These are phyloP conservation scores for Rhynchosporium secalis DNA, from an alignment of 2,329 filamentous ascomycete genomes.

Conservation along the genomic window DNA sequence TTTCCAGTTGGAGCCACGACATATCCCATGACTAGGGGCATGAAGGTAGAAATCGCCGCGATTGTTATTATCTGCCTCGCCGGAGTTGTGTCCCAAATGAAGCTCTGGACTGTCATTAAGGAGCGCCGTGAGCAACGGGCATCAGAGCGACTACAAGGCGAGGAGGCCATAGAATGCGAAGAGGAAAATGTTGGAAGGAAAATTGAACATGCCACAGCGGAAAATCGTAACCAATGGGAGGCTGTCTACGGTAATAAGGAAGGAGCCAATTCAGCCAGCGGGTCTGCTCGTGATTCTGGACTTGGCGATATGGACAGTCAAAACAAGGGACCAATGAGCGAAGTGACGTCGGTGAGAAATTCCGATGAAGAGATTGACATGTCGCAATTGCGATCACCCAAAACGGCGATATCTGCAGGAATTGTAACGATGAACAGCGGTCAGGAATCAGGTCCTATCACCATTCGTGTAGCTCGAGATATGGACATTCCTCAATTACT, in stretches of 20 bases:
- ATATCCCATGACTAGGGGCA: slow-evolving; percentile 84
- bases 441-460: slow-evolving; percentile 39
- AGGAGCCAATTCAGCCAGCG: slow-evolving; percentile 34
- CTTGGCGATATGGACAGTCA: slow-evolving; percentile 48
- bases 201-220: slow-evolving; percentile 61
- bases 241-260: slow-evolving; percentile 67
- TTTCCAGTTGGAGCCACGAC: slow-evolving; percentile 77
- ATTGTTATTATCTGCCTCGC: slow-evolving; percentile 73
- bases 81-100: slow-evolving; percentile 81
- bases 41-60: slow-evolving; percentile 79
- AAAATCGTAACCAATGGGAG: slow-evolving; percentile 73
- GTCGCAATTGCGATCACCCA: slow-evolving; percentile 45
- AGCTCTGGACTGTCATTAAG: slow-evolving; percentile 79
- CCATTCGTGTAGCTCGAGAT: slow-evolving; percentile 31
- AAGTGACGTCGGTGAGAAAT: slow-evolving; percentile 37
- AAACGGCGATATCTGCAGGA: slow-evolving; percentile 40
- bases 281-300: slow-evolving; percentile 36
- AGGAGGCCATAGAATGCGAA: slow-evolving; percentile 57
- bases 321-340: slow-evolving; percentile 41
- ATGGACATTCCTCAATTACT: slow-evolving; percentile 24
- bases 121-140: slow-evolving; percentile 57
- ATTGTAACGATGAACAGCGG: slow-evolving; percentile 47
- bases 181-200: slow-evolving; percentile 71
- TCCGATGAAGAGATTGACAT: slow-evolving; percentile 56
- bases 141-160: slow-evolving; percentile 50